Conservation (phyloP, 2,329 filamentous ascomycete species). For the Alternaria gansuensis region DNA sequence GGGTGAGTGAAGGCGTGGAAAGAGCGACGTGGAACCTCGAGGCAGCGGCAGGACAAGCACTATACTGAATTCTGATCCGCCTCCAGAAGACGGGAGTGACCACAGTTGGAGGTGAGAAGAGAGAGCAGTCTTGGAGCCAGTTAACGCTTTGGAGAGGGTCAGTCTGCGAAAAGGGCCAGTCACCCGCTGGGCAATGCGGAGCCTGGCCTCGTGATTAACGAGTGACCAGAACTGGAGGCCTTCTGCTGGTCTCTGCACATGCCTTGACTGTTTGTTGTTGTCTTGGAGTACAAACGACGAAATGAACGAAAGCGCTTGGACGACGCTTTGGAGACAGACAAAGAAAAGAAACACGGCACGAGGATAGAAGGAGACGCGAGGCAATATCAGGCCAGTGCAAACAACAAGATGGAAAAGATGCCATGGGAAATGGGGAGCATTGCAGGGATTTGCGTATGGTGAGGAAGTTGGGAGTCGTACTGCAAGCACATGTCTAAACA, state of each 20-base stretch:
- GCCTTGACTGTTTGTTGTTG: constrained; percentile 8
- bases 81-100: neutral
- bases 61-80: neutral
- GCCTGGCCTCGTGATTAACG: neutral
- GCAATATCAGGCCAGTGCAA: neutral
- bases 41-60: neutral
- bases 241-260: constrained; percentile 6
- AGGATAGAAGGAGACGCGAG: neutral
- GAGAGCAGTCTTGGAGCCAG: constrained; percentile 1
- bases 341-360: neutral
- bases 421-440: neutral
- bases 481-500: constrained; percentile 1
- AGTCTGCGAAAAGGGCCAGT: neutral
- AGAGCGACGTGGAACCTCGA: constrained; percentile 11
- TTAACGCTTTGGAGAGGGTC: neutral
- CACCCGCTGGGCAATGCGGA: neutral
- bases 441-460: neutral
- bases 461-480: neutral
- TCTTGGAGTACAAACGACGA: constrained; percentile 6
- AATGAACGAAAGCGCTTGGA: constrained; percentile 5
- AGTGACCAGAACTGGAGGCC: neutral
- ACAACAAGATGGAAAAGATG: neutral
- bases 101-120: neutral
- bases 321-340: constrained; percentile 4
- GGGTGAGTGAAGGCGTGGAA: constrained; percentile 13